Evolutionary conservation across 148 eudicot genomes (phyloP).

Genomic region (Fagopyrum tataricum): DNA sequence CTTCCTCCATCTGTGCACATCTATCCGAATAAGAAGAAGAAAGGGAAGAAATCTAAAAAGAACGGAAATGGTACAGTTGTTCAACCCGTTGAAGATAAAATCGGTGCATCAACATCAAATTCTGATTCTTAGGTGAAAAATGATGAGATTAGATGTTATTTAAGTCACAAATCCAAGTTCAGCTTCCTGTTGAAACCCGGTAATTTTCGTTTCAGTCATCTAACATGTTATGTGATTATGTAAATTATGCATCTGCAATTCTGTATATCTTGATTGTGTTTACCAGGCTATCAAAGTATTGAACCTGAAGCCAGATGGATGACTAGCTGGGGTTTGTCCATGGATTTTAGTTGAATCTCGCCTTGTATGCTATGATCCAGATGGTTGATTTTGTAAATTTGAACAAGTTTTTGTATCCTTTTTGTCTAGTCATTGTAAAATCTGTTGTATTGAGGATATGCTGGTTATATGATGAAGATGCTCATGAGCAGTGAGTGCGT

Average conservation of each 20-base stretch:
- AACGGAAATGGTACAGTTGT: constrained; percentile 39
- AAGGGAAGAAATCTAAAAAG: constrained; percentile 24
- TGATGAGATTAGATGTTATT: constrained; percentile 20
- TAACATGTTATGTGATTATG: background rate
- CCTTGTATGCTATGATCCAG: background rate
- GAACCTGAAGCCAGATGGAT: background rate
- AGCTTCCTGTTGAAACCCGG: background rate
- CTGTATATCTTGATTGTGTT: background rate
- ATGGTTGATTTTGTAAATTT: background rate
- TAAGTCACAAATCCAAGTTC: constrained; percentile 4
- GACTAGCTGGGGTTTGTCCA: constrained; percentile 5
- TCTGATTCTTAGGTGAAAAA: constrained; percentile 12
- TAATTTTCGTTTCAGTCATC: background rate
- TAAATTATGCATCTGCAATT: background rate
- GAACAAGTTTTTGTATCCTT: background rate
- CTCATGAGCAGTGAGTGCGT: background rate
- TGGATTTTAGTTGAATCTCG: background rate
- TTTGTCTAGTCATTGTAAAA: constrained; percentile 2
- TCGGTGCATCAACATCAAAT: constrained; percentile 15
- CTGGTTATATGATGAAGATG: background rate
- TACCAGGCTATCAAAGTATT: background rate
- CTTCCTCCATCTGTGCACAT: constrained; percentile 90
- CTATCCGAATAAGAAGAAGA: constrained; percentile 43
- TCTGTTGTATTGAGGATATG: background rate
- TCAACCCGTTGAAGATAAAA: constrained; percentile 12